Evolutionary conservation across 805 yeast genomes (phyloP), one percentile per base, ranked within the genome.

Genomic region (Pachysolen tannophilus): DNA sequence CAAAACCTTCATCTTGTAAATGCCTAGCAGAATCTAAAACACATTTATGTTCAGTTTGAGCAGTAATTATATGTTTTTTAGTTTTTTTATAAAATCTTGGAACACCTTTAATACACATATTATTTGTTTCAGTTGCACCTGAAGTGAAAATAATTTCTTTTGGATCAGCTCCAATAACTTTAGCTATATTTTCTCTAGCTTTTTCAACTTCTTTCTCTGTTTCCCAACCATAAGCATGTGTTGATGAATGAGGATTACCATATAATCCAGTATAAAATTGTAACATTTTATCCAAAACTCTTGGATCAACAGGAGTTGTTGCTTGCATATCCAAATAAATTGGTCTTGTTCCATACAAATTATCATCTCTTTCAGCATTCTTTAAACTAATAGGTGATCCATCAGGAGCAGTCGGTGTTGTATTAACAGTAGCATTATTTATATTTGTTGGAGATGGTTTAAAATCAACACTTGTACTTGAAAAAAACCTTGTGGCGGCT

Each of bases 221-320:
- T 63, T 92, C 99, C 99, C 99, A 92, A 24, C 99, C 99, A 56
- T 90, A 92, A 5, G 95, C 74, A 55, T 92, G 99, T 2, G 98
- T 92, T 40, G 92, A 78, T 5, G 96, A 86, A 61, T 92, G 99
- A 16, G 99, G 99, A 57, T 92, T 92, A 43, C 99, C 99, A 55
- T 86, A 92, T 38, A 85, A 67, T 4, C 97, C 97, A 2, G 97
- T 90, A 57, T 75, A 82, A 53, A 80, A 86, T 48, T 73, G 75
- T 47, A 85, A 56, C 95, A 85, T 86, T 46, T 77, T 80, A 54
- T 85, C 95, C 46, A 92, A 61, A 8, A 92, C 99, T 37, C 99
- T 70, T 21, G 98, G 98, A 55, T 92, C 99, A 2, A 92, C 83
- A 19, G 97, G 98, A 0, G 99, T 90, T 0, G 99, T 92, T 20